phyloP scores from a whole-genome alignment of 306 rosid genomes.

The Cicer yamashitae region DNA sequence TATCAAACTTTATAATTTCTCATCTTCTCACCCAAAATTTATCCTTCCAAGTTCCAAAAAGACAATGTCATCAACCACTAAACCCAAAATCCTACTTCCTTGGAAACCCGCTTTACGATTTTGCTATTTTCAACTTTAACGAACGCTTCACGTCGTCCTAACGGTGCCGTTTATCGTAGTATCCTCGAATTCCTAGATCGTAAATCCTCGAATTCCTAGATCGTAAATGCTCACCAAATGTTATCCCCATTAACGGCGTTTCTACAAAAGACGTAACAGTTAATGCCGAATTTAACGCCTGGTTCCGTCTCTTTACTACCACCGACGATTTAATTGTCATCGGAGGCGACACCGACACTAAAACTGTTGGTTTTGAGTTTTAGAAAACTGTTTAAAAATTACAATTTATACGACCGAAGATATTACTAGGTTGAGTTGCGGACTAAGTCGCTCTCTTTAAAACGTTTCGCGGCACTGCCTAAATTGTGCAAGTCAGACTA shows the following conservation, averaged over 20 bases:
- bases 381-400: no score
- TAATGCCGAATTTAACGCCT: conserved; percentile 53
- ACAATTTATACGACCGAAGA: no score
- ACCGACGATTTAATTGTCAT: not conserved
- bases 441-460: no score
- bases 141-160: conserved; percentile 49
- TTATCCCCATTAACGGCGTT: conserved; percentile 57
- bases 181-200: no score
- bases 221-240: conserved; percentile 39
- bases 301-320: conserved; percentile 68
- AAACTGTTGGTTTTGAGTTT: no score
- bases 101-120: conserved; percentile 59
- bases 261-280: conserved; percentile 59
- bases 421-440: no score
- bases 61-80: not conserved
- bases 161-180: conserved; percentile 80
- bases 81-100: conserved; percentile 44
- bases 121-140: conserved; percentile 27
- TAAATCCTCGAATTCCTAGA: conserved; percentile 61
- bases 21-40: no score
- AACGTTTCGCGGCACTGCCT: no score
- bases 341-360: not conserved
- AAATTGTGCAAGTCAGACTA: no score
- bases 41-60: not conserved
- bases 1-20: no score